Conservation (phyloP, 306 rosid species). For the Medicago lupulina region DNA sequence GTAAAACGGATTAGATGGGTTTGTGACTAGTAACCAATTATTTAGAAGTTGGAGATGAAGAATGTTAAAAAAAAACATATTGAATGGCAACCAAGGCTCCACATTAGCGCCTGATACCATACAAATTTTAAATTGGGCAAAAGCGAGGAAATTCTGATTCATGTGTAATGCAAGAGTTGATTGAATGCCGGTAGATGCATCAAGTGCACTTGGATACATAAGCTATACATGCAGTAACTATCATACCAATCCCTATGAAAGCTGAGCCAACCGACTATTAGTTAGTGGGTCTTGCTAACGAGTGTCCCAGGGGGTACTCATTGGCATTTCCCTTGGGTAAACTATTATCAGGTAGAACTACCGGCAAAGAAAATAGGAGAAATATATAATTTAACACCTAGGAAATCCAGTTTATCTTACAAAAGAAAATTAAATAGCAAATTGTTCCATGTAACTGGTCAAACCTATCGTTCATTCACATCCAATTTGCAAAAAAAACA, state of each 20-base stretch:
- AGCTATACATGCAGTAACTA: background rate
- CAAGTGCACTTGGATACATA: background rate
- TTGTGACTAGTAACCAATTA: background rate
- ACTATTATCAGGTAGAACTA: no score
- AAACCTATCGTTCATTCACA: slow-evolving; percentile 52
- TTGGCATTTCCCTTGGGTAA: no score
- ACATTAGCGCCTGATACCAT: background rate
- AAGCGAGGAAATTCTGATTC: background rate
- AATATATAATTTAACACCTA: slow-evolving; percentile 33
- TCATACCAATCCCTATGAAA: background rate
- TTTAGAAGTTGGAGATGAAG: slow-evolving; percentile 12
- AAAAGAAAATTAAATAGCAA: slow-evolving; percentile 42
- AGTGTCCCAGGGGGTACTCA: no score
- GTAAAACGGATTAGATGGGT: background rate
- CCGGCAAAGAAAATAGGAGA: background rate
- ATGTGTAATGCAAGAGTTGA: background rate
- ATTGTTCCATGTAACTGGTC: slow-evolving; percentile 36
- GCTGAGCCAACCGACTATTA: background rate
- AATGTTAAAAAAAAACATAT: slow-evolving; percentile 1
- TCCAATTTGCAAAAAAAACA: slow-evolving; percentile 42
- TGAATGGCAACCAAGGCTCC: background rate
- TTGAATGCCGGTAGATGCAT: background rate
- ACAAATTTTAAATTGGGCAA: background rate
- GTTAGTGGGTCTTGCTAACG: background rate
- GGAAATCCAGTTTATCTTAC: slow-evolving; percentile 43